Percentiles rank a stretch among this genome's conserved stretches.
Evolutionary conservation across 805 yeast species (phyloP).

Genomic region (Spathaspora girioi): DNA sequence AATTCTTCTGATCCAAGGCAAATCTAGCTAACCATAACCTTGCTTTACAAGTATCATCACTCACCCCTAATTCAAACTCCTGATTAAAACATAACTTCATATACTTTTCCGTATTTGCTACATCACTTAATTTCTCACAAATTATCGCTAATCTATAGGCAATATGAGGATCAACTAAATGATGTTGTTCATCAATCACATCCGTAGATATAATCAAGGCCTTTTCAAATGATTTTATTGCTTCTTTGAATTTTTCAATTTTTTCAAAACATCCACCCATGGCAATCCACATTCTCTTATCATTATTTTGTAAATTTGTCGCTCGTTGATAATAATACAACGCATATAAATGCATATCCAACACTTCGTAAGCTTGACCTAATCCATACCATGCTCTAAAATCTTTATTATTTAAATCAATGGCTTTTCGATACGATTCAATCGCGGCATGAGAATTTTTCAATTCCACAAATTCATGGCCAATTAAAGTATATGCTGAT

Average conservation of each 20-base stretch:
- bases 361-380: slow-evolving; percentile 96
- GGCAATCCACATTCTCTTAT: slow-evolving; percentile 95
- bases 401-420: slow-evolving; percentile 83
- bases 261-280: slow-evolving; percentile 86
- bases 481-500: slow-evolving; percentile 97
- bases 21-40: slow-evolving; percentile 80
- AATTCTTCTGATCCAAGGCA: slow-evolving; percentile 55
- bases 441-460: slow-evolving; percentile 97
- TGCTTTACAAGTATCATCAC: slow-evolving; percentile 75
- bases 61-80: slow-evolving; percentile 59
- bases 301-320: slow-evolving; percentile 81
- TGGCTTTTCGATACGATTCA: slow-evolving; percentile 90
- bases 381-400: slow-evolving; percentile 98
- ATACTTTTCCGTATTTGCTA: slow-evolving; percentile 50
- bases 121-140: slow-evolving; percentile 54
- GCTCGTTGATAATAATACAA: slow-evolving; percentile 90
- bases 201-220: slow-evolving; percentile 48
- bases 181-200: not conserved
- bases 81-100: slow-evolving; percentile 69
- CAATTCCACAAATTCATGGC: slow-evolving; percentile 95
- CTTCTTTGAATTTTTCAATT: slow-evolving; percentile 63
- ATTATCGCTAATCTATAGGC: slow-evolving; percentile 67
- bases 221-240: slow-evolving; percentile 77
- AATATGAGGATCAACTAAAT: slow-evolving; percentile 39
- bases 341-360: slow-evolving; percentile 92